Percentiles rank a stretch among this genome's conserved stretches.
Evolutionary conservation across 768 basidiomycete species (phyloP).

Genomic region (Auriscalpium vulgare): DNA sequence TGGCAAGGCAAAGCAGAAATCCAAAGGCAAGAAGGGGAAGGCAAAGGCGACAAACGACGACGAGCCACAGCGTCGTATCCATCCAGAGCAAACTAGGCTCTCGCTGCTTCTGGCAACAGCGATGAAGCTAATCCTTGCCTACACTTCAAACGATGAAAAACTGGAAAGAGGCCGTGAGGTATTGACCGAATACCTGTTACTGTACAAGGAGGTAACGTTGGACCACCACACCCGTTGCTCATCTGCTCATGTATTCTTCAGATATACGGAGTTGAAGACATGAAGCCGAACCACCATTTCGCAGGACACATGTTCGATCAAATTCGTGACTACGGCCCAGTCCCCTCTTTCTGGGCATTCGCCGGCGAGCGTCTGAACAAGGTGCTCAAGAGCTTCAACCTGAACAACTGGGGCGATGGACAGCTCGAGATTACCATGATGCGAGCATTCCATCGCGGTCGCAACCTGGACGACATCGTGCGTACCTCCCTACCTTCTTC

Average conservation of each 20-base stretch:
- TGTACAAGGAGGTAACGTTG: neutral
- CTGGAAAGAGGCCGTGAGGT: neutral
- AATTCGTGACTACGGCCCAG: slow-evolving; percentile 26
- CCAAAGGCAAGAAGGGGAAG: neutral
- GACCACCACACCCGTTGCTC: neutral
- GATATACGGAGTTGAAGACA: slow-evolving; percentile 24
- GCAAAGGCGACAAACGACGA: neutral
- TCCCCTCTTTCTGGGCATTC: slow-evolving; percentile 32
- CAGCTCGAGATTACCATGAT: slow-evolving; percentile 24
- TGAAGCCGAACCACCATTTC: slow-evolving; percentile 33
- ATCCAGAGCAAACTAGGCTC: neutral
- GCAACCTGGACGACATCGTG: no score
- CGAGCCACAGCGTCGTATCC: neutral
- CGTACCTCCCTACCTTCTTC: neutral
- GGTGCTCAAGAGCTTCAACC: slow-evolving; percentile 28
- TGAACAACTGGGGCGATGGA: slow-evolving; percentile 24
- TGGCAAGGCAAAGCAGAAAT: no score
- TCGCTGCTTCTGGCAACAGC: neutral
- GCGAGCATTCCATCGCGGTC: slow-evolving; percentile 18
- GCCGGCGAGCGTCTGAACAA: slow-evolving; percentile 30
- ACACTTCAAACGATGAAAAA: neutral
- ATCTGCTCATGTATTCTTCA: slow-evolving; percentile 5
- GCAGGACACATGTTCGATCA: slow-evolving; percentile 22
- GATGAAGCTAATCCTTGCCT: neutral
- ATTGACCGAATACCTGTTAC: neutral